phyloP scores from a whole-genome alignment of 192 early-diverging fungal species.

The Geosiphon pyriformis region DNA sequence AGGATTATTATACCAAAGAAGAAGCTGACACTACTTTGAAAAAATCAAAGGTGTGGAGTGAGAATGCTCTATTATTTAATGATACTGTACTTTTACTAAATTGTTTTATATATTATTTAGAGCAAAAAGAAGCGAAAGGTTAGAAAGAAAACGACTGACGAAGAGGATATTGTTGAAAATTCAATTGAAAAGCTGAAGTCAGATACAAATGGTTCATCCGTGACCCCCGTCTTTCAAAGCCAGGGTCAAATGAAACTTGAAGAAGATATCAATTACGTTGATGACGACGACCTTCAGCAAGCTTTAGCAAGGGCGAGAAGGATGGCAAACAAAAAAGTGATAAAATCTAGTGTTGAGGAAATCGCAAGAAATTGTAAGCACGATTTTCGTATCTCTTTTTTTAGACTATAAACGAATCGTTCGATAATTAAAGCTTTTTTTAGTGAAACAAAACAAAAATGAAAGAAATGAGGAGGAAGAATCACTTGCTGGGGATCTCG shows the following conservation, averaged over 20 bases:
- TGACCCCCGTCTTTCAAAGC: neutral
- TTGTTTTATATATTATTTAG: constrained; percentile 37
- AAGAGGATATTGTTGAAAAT: constrained; percentile 42
- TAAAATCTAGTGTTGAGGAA: constrained; percentile 51
- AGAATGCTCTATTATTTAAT: neutral
- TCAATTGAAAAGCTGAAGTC: constrained; percentile 28
- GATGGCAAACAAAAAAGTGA: constrained; percentile 48
- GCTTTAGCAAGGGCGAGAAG: constrained; percentile 75
- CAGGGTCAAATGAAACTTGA: neutral
- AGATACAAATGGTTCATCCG: constrained; percentile 24
- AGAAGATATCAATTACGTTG: constrained; percentile 74
- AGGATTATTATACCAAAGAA: constrained; percentile 88
- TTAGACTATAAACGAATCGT: neutral
- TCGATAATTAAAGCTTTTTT: constrained; percentile 21
- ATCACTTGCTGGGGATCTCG: constrained; percentile 37
- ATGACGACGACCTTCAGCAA: constrained; percentile 90
- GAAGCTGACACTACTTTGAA: constrained; percentile 74
- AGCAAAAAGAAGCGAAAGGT: constrained; percentile 54
- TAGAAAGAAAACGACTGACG: constrained; percentile 43
- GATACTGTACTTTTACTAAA: neutral
- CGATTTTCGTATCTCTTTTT: constrained; percentile 18
- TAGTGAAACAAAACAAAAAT: constrained; percentile 33
- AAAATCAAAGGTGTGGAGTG: constrained; percentile 60
- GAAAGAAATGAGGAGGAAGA: constrained; percentile 42
- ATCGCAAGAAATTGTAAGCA: constrained; percentile 52